A percentile compares a stretch with the other conserved stretches of the same genome.
These are phyloP conservation scores for Stachybotrys echinatus DNA, from an alignment of 2,329 filamentous ascomycete genomes.

Conservation along the genomic window DNA sequence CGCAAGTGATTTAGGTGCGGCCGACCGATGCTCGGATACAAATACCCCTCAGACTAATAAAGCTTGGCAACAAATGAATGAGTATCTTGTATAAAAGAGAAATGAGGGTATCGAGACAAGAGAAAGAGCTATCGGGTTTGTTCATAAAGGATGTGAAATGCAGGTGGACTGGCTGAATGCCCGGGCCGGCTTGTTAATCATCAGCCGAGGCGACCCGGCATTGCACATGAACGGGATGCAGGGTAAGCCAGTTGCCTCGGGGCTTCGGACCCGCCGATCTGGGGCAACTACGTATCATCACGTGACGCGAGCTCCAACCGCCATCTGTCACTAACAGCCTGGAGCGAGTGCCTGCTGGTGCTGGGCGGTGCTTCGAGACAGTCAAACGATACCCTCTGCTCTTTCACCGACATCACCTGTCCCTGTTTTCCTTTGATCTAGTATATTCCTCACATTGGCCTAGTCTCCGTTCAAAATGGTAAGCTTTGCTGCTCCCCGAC, in stretches of 20 bases:
- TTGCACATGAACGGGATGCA: not conserved
- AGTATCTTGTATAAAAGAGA: not conserved
- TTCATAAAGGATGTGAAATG: not conserved
- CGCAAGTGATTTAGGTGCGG: not conserved
- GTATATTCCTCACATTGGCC: slow-evolving; percentile 9
- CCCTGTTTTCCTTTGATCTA: slow-evolving; percentile 9
- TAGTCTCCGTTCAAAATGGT: slow-evolving; percentile 16
- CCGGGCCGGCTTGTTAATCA: not conserved
- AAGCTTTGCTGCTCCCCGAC: slow-evolving; percentile 3
- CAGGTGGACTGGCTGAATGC: not conserved
- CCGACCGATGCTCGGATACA: not conserved
- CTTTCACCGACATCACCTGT: slow-evolving; percentile 12
- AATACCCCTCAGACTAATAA: not conserved
- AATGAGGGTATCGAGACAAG: not conserved
- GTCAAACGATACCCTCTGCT: slow-evolving; percentile 22
- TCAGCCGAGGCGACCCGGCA: not conserved
- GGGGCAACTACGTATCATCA: slow-evolving; percentile 3
- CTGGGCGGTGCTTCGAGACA: slow-evolving; percentile 14
- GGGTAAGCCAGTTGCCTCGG: too few species aligned
- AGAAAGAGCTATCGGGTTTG: not conserved
- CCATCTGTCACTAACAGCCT: slow-evolving; percentile 21
- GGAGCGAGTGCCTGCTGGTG: slow-evolving; percentile 8
- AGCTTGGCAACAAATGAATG: not conserved
- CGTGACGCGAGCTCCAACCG: slow-evolving; percentile 13
- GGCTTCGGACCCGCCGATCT: not conserved